Evolutionary conservation across 306 rosid genomes (phyloP).

Genomic region (Sindora glabra): DNA sequence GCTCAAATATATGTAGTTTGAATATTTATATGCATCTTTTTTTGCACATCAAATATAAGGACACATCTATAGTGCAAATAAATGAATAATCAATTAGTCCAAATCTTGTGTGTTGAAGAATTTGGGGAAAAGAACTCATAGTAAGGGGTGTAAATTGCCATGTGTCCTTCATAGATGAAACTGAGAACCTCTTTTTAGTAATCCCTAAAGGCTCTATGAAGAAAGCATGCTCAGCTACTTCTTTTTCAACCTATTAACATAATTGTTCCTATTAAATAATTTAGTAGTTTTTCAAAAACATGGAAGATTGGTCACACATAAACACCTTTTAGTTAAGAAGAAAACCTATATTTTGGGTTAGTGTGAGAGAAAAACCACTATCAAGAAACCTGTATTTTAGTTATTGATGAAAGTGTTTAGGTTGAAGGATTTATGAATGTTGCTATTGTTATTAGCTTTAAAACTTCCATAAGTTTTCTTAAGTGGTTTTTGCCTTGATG

Average conservation of each 20-base stretch:
- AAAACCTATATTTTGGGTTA: constrained; percentile 56
- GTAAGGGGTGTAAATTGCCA: constrained; percentile 79
- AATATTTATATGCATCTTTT: too few species aligned
- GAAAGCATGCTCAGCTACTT: constrained; percentile 66
- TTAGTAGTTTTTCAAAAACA: too few species aligned
- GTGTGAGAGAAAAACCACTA: constrained; percentile 41
- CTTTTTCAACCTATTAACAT: constrained; percentile 55
- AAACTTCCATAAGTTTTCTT: constrained; percentile 99
- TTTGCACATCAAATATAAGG: too few species aligned
- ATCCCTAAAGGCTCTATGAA: constrained; percentile 70
- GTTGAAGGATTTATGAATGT: constrained; percentile 19
- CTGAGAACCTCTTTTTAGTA: constrained; percentile 46
- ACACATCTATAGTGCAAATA: too few species aligned
- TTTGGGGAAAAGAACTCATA: constrained; percentile 69
- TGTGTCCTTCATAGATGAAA: constrained; percentile 51
- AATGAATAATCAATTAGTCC: too few species aligned
- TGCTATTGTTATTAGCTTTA: constrained; percentile 39
- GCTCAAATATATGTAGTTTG: too few species aligned
- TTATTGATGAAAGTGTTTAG: constrained; percentile 23
- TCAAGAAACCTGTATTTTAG: constrained; percentile 54
- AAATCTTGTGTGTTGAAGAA: too few species aligned
- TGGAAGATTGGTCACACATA: too few species aligned
- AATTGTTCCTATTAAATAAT: constrained; percentile 60
- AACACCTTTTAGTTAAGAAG: too few species aligned
- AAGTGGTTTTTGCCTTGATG: constrained; percentile 97